A percentile compares a stretch with the other conserved stretches of the same genome.
These are phyloP conservation scores for Nasturtium officinale DNA, from an alignment of 345 rosid species.

Conservation along the genomic window DNA sequence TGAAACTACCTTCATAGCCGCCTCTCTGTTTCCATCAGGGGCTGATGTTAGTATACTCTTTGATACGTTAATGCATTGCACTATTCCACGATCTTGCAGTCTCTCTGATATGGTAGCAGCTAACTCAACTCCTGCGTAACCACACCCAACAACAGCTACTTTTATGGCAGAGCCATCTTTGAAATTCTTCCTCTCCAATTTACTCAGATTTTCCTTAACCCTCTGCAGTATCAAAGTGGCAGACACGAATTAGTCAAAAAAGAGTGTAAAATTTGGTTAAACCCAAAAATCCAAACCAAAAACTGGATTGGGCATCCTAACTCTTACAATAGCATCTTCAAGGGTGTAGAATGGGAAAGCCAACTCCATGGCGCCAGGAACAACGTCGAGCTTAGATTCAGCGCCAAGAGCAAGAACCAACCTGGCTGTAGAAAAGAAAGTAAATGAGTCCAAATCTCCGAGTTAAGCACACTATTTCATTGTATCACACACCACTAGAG, in stretches of 20 bases:
- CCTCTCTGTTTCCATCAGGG: slow-evolving; percentile 88
- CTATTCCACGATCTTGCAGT: slow-evolving; percentile 74
- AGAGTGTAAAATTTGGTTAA: not conserved
- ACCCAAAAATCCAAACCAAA: not conserved
- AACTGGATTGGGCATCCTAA: not conserved
- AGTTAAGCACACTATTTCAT: not conserved
- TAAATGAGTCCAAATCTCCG: slow-evolving; percentile 33
- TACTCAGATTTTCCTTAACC: slow-evolving; percentile 60
- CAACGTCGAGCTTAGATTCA: slow-evolving; percentile 78
- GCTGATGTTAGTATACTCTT: slow-evolving; percentile 76
- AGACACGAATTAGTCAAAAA: not conserved
- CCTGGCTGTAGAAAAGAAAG: slow-evolving; percentile 74
- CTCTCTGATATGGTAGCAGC: slow-evolving; percentile 96
- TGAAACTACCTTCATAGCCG: slow-evolving; percentile 69
- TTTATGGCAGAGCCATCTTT: slow-evolving; percentile 54
- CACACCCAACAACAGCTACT: slow-evolving; percentile 91
- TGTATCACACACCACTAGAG: not conserved
- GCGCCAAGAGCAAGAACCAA: slow-evolving; percentile 99
- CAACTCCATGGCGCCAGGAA: slow-evolving; percentile 87
- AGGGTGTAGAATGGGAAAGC: slow-evolving; percentile 86
- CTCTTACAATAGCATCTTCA: slow-evolving; percentile 83
- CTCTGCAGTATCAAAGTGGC: slow-evolving; percentile 56
- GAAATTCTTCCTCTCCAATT: slow-evolving; percentile 73
- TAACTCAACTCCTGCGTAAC: slow-evolving; percentile 91
- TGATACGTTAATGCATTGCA: slow-evolving; percentile 76